Conservation (phyloP, 371 early-diverging fungal species). For the Syncephalis fuscata region DNA sequence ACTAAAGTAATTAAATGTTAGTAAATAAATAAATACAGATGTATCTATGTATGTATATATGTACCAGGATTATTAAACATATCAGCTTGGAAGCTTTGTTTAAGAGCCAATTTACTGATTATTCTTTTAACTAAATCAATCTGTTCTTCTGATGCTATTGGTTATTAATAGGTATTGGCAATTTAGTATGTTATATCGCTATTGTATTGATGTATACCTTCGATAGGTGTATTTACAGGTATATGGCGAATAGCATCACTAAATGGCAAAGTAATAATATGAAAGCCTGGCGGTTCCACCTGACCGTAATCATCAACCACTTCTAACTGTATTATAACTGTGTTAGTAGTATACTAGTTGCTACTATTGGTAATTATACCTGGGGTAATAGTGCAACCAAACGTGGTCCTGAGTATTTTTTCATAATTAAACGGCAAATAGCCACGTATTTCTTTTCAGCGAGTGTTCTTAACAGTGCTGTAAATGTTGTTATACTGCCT, state of each 20-base stretch:
- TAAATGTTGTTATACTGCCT: neutral
- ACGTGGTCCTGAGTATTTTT: neutral
- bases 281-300: neutral
- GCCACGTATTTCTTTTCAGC: neutral
- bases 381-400: neutral
- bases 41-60: neutral
- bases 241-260: neutral
- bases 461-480: neutral
- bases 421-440: neutral
- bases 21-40: neutral
- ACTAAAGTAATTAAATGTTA: neutral
- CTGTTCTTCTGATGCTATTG: neutral
- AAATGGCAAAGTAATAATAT: neutral
- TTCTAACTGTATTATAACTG: neutral
- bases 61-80: neutral
- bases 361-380: neutral
- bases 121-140: neutral
- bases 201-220: no score
- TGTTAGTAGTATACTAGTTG: neutral
- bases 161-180: no score
- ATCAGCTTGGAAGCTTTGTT: neutral
- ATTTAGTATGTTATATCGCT: no score
- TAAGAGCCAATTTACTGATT: neutral
- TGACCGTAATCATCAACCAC: neutral
- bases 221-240: neutral